phyloP scores from a whole-genome alignment of 2,329 filamentous ascomycete species.

The Aureobasidium sp. region DNA sequence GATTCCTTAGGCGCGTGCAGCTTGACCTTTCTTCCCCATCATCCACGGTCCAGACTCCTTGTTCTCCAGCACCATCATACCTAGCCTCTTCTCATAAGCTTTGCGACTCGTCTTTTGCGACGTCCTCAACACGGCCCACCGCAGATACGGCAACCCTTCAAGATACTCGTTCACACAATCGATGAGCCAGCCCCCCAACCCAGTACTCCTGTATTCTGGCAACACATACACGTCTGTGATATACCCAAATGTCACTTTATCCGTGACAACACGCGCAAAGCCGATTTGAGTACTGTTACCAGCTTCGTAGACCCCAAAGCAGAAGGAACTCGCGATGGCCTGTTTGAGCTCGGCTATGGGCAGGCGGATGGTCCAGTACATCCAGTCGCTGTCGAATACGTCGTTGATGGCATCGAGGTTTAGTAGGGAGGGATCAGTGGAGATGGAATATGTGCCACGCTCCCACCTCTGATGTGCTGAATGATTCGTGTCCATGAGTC shows the following conservation, averaged over 20 bases:
- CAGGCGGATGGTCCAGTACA: slow-evolving; percentile 15
- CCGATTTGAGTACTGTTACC: not conserved
- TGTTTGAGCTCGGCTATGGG: not conserved
- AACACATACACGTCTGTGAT: slow-evolving; percentile 24
- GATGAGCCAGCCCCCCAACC: not conserved
- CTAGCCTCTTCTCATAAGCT: not conserved
- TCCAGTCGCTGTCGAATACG: not conserved
- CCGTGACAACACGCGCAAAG: not conserved
- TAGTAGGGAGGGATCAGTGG: not conserved
- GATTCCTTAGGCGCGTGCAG: not conserved
- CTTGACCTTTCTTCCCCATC: not conserved
- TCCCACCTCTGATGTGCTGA: slow-evolving; percentile 10
- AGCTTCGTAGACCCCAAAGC: not conserved
- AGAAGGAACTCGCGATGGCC: not conserved
- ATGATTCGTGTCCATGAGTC: not conserved
- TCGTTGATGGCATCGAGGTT: not conserved
- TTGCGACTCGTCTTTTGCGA: not conserved
- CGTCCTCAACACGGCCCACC: slow-evolving; percentile 24
- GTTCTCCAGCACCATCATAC: not conserved
- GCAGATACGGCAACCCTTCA: slow-evolving; percentile 17
- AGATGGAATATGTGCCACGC: not conserved
- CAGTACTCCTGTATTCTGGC: not conserved
- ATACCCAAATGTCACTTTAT: not conserved
- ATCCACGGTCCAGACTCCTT: not conserved
- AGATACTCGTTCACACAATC: slow-evolving; percentile 27